Evolutionary conservation across 2,329 filamentous ascomycete genomes (phyloP), one percentile per base, ranked within the genome.

Genomic region (Aspergillus sp.): DNA sequence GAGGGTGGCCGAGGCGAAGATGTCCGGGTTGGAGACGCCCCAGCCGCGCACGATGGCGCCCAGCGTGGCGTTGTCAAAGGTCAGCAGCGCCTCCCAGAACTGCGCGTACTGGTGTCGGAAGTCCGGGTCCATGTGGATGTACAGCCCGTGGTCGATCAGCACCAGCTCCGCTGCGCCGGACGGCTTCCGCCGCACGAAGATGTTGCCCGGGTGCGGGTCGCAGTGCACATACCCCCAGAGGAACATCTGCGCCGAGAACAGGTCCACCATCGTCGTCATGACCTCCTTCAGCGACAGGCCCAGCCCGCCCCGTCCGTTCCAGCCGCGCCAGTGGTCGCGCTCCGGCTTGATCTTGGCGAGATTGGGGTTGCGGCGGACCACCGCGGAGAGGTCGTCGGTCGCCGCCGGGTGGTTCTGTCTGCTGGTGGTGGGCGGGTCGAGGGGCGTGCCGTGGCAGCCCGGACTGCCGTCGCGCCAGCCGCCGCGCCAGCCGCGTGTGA

Each of bases 221-320:
- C 93, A 97, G 76, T 99, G 93, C 0, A 97, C 89, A 41, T 89
- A 83, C 11, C 94, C 94, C 89, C 91, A 97, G 59, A 96, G 87
- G 78, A 97, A 99, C 81, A 97, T 97, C 68, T 97, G 93, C 2
- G 91, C 92, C n/a, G 88, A 89, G 77, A 97, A 99, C 31, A 97
- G 81, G 69, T 97, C 93, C 46, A 97, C 84, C 86, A 97, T 97
- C 29, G 91, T 97, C 5, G 88, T 88, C 94, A 97, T 97, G 54
- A 97, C 91, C 54, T 93, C 88, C 65, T 88, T 89, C 25, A 91
- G 78, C 6, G 84, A 86, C 3, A 99, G 77, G 0, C 94, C 94
- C 0, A 97, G 83, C 0, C 94, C 94, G 46, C 92, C 93, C 55
- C 83, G 85, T 21, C 84, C 82, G 46, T 83, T 81, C 5, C 72